Evolutionary conservation across 2,329 filamentous ascomycete species (phyloP).

Genomic region (Claviceps monticola): DNA sequence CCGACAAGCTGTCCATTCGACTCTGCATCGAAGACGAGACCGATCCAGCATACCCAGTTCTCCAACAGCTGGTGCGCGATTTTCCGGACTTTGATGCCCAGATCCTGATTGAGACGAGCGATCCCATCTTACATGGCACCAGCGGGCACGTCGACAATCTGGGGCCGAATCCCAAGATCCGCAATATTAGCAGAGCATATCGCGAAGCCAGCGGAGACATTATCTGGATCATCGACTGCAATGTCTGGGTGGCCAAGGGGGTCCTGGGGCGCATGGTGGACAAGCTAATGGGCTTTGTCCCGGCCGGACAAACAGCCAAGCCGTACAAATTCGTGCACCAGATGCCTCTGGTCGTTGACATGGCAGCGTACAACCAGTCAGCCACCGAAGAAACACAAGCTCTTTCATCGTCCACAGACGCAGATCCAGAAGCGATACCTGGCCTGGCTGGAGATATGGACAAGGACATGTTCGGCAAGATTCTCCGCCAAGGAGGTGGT

Average conservation of each 20-base stretch:
- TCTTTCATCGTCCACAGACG: slow-evolving; percentile 21
- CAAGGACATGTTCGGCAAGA: slow-evolving; percentile 14
- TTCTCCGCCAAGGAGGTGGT: slow-evolving; percentile 48
- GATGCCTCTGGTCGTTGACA: slow-evolving; percentile 78
- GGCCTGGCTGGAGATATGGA: background rate
- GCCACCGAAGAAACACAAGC: slow-evolving; percentile 11
- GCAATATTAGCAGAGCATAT: slow-evolving; percentile 90
- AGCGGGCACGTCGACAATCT: slow-evolving; percentile 41
- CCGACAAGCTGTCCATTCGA: slow-evolving; percentile 59
- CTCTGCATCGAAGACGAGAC: slow-evolving; percentile 64
- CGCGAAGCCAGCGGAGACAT: slow-evolving; percentile 77
- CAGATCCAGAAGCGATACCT: slow-evolving; percentile 13
- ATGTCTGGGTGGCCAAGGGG: slow-evolving; percentile 76
- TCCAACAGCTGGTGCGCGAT: slow-evolving; percentile 58
- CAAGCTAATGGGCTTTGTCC: slow-evolving; percentile 55
- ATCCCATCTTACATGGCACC: slow-evolving; percentile 49
- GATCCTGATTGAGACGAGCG: slow-evolving; percentile 70
- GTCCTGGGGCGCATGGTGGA: slow-evolving; percentile 83
- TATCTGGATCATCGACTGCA: slow-evolving; percentile 92
- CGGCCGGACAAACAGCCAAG: slow-evolving; percentile 30
- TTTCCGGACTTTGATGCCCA: slow-evolving; percentile 58
- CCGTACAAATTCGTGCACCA: slow-evolving; percentile 92
- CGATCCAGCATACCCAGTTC: slow-evolving; percentile 65
- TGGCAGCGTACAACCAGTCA: slow-evolving; percentile 21
- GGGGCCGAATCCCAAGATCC: slow-evolving; percentile 95